These are phyloP conservation scores for Encephalitozoon romaleae DNA, from an alignment of 371 early-diverging fungal genomes.

Conservation along the genomic window DNA sequence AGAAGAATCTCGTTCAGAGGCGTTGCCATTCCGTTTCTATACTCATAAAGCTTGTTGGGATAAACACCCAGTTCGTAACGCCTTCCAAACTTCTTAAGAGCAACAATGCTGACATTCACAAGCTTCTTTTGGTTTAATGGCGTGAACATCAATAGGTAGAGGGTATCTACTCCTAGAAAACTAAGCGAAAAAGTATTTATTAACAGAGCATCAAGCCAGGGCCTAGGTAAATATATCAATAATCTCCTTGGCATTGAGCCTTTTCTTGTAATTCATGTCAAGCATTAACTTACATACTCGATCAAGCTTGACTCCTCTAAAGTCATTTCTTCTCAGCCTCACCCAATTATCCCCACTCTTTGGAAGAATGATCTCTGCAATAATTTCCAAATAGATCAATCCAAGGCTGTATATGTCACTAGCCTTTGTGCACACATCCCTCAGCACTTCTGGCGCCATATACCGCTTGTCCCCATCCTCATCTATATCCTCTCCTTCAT, in stretches of 20 bases:
- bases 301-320: constrained; percentile 18
- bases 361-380: constrained; percentile 27
- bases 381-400: constrained; percentile 69
- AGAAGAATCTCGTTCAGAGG: constrained; percentile 39
- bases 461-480: constrained; percentile 85
- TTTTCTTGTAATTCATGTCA: constrained; percentile 10
- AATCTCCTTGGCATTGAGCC: constrained; percentile 13
- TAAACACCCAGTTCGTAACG: constrained; percentile 51
- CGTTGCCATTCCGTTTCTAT: constrained; percentile 33
- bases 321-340: constrained; percentile 27
- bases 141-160: constrained; percentile 38
- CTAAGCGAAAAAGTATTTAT: background rate
- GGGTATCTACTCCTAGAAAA: background rate
- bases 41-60: constrained; percentile 61
- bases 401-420: constrained; percentile 84
- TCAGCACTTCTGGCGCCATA: constrained; percentile 79
- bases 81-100: constrained; percentile 47
- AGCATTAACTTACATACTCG: constrained; percentile 26
- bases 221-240: constrained; percentile 3
- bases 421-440: constrained; percentile 67
- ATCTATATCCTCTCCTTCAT: constrained; percentile 48
- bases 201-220: background rate
- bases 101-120: constrained; percentile 50
- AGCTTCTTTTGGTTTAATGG: constrained; percentile 56
- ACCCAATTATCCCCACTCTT: background rate